Conservation (phyloP, 73 alveolate genomes). For the Stentor roeselii region DNA sequence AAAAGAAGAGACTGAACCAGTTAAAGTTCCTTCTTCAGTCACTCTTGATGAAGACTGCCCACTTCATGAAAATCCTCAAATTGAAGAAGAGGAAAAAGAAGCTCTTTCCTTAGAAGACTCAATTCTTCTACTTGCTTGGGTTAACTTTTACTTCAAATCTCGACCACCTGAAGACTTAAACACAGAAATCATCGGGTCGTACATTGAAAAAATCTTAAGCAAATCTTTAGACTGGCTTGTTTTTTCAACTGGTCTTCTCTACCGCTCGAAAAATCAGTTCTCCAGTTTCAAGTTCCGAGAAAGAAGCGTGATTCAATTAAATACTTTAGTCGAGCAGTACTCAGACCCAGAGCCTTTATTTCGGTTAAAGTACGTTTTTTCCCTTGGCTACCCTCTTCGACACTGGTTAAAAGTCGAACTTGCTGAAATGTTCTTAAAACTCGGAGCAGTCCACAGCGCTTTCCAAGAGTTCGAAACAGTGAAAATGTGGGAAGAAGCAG, state of each 20-base stretch:
- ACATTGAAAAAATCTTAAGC: slow-evolving; percentile 76
- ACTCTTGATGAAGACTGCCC: slow-evolving; percentile 78
- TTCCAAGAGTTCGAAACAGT: slow-evolving; percentile 80
- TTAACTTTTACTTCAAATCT: slow-evolving; percentile 74
- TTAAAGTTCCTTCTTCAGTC: slow-evolving; percentile 51
- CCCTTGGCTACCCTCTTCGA: slow-evolving; percentile 75
- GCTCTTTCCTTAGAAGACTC: slow-evolving; percentile 75
- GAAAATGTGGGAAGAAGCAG: slow-evolving; percentile 90
- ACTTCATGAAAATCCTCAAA: slow-evolving; percentile 77
- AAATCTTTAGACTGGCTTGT: slow-evolving; percentile 87
- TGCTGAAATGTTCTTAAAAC: slow-evolving; percentile 81
- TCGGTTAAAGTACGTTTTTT: slow-evolving; percentile 61
- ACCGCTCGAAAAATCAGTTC: slow-evolving; percentile 85
- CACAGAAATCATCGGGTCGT: slow-evolving; percentile 24
- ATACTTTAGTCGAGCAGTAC: slow-evolving; percentile 87
- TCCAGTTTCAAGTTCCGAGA: slow-evolving; percentile 84
- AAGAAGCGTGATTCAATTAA: slow-evolving; percentile 81
- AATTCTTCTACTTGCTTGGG: slow-evolving; percentile 76
- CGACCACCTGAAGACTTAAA: slow-evolving; percentile 86
- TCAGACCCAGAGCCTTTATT: slow-evolving; percentile 78
- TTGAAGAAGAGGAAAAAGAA: slow-evolving; percentile 68
- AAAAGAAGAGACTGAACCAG: slow-evolving; percentile 39
- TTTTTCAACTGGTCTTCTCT: slow-evolving; percentile 75
- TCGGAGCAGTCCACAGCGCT: slow-evolving; percentile 91
- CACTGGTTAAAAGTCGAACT: slow-evolving; percentile 75